These are phyloP conservation scores for Aspergillus versicolor DNA, from an alignment of 2,329 filamentous ascomycete genomes.

Conservation along the genomic window DNA sequence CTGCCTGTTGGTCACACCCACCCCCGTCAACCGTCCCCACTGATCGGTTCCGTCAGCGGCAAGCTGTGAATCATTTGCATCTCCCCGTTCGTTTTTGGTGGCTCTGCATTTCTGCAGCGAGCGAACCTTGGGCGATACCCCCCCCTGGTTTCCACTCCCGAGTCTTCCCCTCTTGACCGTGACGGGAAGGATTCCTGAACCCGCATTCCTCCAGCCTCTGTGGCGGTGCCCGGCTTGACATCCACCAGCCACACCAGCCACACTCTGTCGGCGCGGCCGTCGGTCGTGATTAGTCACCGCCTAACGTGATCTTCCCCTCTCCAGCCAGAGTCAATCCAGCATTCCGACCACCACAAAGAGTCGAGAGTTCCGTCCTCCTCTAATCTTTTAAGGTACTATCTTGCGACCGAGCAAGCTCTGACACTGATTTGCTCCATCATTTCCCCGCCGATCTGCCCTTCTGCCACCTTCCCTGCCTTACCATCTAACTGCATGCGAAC, in stretches of 20 bases:
- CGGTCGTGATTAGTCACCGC: constrained; percentile 21
- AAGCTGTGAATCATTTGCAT: constrained; percentile 22
- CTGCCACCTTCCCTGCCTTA: constrained; percentile 30
- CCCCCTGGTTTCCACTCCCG: constrained; percentile 6
- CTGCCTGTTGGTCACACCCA: constrained; percentile 16
- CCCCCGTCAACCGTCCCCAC: constrained; percentile 22
- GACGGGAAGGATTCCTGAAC: too few relatives aligned
- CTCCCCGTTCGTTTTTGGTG: constrained; percentile 4
- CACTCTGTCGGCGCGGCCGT: background rate
- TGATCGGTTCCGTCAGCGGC: constrained; percentile 23
- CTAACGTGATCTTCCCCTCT: constrained; percentile 24
- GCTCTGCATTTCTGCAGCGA: constrained; percentile 19
- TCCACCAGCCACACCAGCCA: constrained; percentile 19
- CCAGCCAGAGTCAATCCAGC: constrained; percentile 7
- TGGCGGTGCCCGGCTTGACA: constrained; percentile 16
- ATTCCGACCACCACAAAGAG: constrained; percentile 20
- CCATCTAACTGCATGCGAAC: constrained; percentile 31
- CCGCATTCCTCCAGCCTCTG: constrained; percentile 12
- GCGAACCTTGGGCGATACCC: constrained; percentile 15
- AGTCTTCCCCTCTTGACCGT: background rate
- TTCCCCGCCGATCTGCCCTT: constrained; percentile 30
- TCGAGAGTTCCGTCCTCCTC: constrained; percentile 8
- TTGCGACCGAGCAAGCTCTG: constrained; percentile 21
- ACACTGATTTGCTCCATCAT: constrained; percentile 28
- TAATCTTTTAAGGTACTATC: constrained; percentile 4